Percentiles rank a stretch among this genome's conserved stretches.
These are phyloP conservation scores for Gleditsia sinensis DNA, from an alignment of 306 rosid species.

Conservation along the genomic window DNA sequence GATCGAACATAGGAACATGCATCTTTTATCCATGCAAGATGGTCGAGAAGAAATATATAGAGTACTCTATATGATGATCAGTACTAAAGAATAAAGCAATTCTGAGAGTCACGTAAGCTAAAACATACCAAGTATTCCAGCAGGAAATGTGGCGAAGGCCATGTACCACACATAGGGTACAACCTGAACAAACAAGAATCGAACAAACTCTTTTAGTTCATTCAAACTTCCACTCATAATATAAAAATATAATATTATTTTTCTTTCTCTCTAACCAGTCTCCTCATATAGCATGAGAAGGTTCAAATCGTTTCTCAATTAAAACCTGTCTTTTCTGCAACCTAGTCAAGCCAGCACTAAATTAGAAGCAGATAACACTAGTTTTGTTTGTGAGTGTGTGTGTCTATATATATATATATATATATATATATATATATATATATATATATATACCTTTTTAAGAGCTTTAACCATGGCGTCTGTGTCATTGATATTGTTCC, in stretches of 20 bases:
- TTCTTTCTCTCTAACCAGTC: no score
- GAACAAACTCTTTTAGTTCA: not conserved
- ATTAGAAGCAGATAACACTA: not conserved
- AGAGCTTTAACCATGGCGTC: constrained; percentile 78
- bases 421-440: no score
- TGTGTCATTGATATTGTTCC: constrained; percentile 50
- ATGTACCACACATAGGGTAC: constrained; percentile 94
- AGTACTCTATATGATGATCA: no score
- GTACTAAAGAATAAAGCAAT: not conserved
- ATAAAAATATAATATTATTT: no score
- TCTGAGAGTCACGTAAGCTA: not conserved
- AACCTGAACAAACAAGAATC: constrained; percentile 49
- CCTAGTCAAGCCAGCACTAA: not conserved
- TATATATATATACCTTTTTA: constrained; percentile 56
- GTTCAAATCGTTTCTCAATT: no score
- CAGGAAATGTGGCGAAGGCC: constrained; percentile 94
- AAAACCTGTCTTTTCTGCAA: no score
- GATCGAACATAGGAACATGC: no score
- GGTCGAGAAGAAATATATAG: not conserved
- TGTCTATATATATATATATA: no score
- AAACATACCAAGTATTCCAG: constrained; percentile 75
- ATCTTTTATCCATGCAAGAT: not conserved
- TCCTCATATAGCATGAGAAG: no score
- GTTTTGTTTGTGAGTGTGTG: no score
- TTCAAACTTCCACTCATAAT: not conserved